A percentile compares a stretch with the other conserved stretches of the same genome.
phyloP scores from a whole-genome alignment of 805 yeast genomes.

The Candida nanaspora region DNA sequence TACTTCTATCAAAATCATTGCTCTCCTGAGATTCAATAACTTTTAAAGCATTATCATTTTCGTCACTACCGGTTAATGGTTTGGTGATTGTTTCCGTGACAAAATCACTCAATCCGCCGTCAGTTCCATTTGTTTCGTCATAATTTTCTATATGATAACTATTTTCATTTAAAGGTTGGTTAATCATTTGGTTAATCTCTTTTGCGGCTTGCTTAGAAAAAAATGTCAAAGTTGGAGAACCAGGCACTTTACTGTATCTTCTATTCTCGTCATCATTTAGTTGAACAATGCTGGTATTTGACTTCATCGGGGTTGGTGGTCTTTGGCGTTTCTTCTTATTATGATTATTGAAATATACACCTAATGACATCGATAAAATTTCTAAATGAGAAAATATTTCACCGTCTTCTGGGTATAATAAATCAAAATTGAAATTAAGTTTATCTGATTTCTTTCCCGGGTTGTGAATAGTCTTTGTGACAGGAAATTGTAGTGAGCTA shows the following conservation, averaged over 20 bases:
- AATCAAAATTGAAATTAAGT: conserved; percentile 51
- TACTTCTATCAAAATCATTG: not conserved
- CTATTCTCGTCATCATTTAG: not conserved
- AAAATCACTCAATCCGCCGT: conserved; percentile 26
- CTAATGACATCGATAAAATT: conserved; percentile 46
- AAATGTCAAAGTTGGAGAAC: conserved; percentile 75
- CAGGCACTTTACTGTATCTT: conserved; percentile 2
- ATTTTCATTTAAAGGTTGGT: conserved; percentile 35
- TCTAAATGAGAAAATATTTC: conserved; percentile 63
- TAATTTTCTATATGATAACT: conserved; percentile 10
- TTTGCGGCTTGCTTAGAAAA: conserved; percentile 68
- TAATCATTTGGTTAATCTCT: conserved; percentile 73
- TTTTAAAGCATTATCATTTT: not conserved
- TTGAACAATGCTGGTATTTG: not conserved
- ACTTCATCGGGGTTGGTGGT: not conserved
- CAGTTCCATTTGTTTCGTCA: conserved; percentile 9
- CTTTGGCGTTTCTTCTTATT: not conserved
- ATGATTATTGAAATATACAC: conserved; percentile 8
- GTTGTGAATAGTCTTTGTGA: conserved; percentile 41
- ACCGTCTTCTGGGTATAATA: conserved; percentile 37
- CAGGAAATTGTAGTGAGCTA: conserved; percentile 26
- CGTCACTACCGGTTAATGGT: conserved; percentile 4
- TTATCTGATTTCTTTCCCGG: conserved; percentile 58
- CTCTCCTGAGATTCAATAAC: not conserved
- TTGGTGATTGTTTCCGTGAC: conserved; percentile 42